Conservation (phyloP, 768 basidiomycete genomes). For the Lyophyllum atratum region DNA sequence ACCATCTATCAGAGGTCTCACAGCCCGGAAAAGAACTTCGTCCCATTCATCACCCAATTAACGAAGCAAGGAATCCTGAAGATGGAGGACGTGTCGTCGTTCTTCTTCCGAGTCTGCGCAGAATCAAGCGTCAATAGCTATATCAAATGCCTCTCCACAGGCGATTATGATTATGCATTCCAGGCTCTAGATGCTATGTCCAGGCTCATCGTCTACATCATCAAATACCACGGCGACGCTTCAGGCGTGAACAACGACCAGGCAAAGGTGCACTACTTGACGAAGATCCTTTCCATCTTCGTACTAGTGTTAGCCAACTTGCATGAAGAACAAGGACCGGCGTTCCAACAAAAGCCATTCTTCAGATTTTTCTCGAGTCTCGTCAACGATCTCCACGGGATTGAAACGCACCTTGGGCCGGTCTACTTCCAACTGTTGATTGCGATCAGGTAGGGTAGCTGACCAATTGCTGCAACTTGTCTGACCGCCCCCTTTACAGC, state of each 20-base stretch:
- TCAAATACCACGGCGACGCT: slow-evolving; percentile 99
- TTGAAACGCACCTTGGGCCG: slow-evolving; percentile 82
- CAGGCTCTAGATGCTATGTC: slow-evolving; percentile 96
- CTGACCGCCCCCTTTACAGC: slow-evolving; percentile 38
- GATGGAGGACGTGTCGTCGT: slow-evolving; percentile 92
- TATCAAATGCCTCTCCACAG: slow-evolving; percentile 68
- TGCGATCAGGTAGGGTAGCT: slow-evolving; percentile 71
- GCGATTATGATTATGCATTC: slow-evolving; percentile 79
- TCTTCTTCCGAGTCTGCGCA: slow-evolving; percentile 98
- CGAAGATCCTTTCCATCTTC: slow-evolving; percentile 96
- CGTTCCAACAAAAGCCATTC: slow-evolving; percentile 97
- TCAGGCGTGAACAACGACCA: slow-evolving; percentile 90
- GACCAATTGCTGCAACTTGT: background rate
- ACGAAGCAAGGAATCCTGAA: slow-evolving; percentile 97
- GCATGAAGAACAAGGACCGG: slow-evolving; percentile 90
- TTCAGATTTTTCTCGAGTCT: slow-evolving; percentile 98
- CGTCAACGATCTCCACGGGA: slow-evolving; percentile 85
- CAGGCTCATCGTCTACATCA: slow-evolving; percentile 93
- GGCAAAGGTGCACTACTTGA: slow-evolving; percentile 94
- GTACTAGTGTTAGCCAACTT: slow-evolving; percentile 92
- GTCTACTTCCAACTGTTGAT: slow-evolving; percentile 90
- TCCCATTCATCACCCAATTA: slow-evolving; percentile 95
- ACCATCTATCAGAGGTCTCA: slow-evolving; percentile 88
- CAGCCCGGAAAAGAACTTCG: slow-evolving; percentile 92
- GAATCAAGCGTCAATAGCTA: slow-evolving; percentile 93